phyloP scores from a whole-genome alignment of 73 alveolate genomes.

The Effrenium voratum region DNA sequence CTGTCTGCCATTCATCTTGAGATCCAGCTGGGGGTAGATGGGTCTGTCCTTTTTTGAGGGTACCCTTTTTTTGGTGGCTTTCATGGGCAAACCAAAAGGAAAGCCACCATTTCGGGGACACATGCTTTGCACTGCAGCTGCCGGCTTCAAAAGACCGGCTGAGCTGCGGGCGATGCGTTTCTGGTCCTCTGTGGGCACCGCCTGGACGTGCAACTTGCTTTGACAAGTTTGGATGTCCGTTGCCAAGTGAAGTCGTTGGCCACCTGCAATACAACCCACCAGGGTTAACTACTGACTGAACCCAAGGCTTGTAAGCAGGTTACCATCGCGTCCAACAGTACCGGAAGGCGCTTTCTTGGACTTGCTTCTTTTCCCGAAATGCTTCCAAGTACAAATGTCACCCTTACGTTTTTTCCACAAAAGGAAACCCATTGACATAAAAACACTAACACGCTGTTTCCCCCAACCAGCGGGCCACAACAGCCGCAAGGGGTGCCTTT shows the following conservation, averaged over 20 bases:
- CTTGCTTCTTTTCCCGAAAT: too few relatives aligned
- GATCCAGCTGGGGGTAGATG: background rate
- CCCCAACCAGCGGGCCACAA: too few relatives aligned
- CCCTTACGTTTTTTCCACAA: too few relatives aligned
- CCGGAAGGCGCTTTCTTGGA: too few relatives aligned
- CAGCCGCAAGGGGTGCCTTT: too few relatives aligned
- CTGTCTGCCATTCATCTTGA: too few relatives aligned
- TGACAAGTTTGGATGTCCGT: too few relatives aligned
- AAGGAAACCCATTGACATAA: too few relatives aligned
- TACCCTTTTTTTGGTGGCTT: background rate
- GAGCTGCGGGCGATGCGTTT: constrained; percentile 67
- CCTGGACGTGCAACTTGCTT: background rate
- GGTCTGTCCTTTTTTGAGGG: background rate
- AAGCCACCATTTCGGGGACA: background rate
- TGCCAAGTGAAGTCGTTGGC: too few relatives aligned
- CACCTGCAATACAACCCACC: background rate
- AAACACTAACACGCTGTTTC: too few relatives aligned
- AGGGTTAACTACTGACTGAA: background rate
- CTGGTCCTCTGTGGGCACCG: constrained; percentile 76
- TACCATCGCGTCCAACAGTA: background rate
- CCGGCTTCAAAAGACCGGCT: background rate
- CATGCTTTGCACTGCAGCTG: background rate
- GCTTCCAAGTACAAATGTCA: too few relatives aligned
- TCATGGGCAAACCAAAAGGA: background rate
- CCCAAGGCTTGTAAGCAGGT: background rate